Percentiles rank a stretch among this genome's conserved stretches.
These are phyloP conservation scores for Eutrema heterophyllum DNA, from an alignment of 345 rosid genomes.

Conservation along the genomic window DNA sequence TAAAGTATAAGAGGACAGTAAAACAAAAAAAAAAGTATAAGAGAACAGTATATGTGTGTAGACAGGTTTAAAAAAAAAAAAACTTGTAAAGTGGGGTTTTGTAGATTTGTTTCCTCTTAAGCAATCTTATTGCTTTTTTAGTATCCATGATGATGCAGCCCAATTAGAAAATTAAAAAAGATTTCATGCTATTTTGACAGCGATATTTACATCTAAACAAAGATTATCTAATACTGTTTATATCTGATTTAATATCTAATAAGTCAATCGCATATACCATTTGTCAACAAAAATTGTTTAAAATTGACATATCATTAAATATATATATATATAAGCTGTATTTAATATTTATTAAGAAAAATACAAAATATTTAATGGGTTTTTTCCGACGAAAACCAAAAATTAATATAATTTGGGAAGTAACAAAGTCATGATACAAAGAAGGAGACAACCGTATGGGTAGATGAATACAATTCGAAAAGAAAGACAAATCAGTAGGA, in stretches of 20 bases:
- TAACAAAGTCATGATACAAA: too few relatives aligned
- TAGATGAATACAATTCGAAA: too few relatives aligned
- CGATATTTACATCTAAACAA: not conserved
- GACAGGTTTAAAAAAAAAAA: too few relatives aligned
- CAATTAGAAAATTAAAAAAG: not conserved
- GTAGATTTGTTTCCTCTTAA: not conserved
- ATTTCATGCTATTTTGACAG: not conserved
- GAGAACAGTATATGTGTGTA: not conserved
- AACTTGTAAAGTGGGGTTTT: not conserved
- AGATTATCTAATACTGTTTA: not conserved
- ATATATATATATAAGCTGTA: not conserved
- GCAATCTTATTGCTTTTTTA: not conserved
- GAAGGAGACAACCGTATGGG: too few relatives aligned
- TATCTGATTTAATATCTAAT: not conserved
- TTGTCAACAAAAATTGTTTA: not conserved
- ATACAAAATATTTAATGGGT: not conserved
- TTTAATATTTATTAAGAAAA: not conserved
- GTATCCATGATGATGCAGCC: not conserved
- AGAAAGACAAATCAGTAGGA: too few relatives aligned
- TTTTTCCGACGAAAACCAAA: too few relatives aligned
- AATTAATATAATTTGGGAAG: too few relatives aligned
- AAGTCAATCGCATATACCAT: not conserved
- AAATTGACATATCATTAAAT: not conserved
- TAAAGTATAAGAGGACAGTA: too few relatives aligned
- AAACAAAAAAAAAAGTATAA: too few relatives aligned